These are phyloP conservation scores for Ogataea nakhonphanomensis DNA, from an alignment of 805 yeast species.

Conservation along the genomic window DNA sequence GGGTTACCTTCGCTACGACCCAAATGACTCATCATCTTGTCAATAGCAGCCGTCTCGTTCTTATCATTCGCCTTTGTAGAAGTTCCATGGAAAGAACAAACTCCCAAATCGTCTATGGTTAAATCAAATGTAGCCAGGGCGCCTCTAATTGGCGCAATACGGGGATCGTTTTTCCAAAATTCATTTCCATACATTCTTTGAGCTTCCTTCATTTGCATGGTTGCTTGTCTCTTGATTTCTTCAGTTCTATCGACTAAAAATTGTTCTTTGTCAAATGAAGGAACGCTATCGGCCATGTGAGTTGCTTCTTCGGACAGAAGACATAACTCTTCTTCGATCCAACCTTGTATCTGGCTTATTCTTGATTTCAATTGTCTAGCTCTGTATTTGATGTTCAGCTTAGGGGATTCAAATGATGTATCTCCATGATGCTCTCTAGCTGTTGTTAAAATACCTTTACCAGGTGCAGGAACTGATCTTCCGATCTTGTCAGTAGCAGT, in stretches of 20 bases:
- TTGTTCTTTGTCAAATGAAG: constrained; percentile 47
- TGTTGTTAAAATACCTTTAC: constrained; percentile 97
- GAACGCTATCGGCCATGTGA: constrained; percentile 42
- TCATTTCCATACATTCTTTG: constrained; percentile 94
- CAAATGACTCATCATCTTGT: constrained; percentile 88
- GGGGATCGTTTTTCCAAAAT: constrained; percentile 85
- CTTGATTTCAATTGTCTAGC: constrained; percentile 84
- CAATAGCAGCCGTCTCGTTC: constrained; percentile 91
- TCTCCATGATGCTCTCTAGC: constrained; percentile 90
- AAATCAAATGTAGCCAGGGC: constrained; percentile 92
- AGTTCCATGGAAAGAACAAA: constrained; percentile 99
- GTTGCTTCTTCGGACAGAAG: constrained; percentile 69
- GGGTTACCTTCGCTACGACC: constrained; percentile 99
- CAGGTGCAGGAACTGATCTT: constrained; percentile 99
- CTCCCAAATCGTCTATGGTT: constrained; percentile 91
- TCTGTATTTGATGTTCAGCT: constrained; percentile 90
- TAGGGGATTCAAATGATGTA: constrained; percentile 72
- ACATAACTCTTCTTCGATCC: constrained; percentile 82
- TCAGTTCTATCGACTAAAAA: constrained; percentile 82
- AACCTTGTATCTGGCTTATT: constrained; percentile 67
- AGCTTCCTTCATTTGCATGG: constrained; percentile 81
- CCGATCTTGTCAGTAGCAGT: constrained; percentile 99
- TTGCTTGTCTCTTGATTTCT: constrained; percentile 81
- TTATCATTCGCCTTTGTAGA: constrained; percentile 98
- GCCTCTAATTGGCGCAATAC: constrained; percentile 96